Conservation (phyloP, 2,329 filamentous ascomycete species). For the Beauveria medogensis region DNA sequence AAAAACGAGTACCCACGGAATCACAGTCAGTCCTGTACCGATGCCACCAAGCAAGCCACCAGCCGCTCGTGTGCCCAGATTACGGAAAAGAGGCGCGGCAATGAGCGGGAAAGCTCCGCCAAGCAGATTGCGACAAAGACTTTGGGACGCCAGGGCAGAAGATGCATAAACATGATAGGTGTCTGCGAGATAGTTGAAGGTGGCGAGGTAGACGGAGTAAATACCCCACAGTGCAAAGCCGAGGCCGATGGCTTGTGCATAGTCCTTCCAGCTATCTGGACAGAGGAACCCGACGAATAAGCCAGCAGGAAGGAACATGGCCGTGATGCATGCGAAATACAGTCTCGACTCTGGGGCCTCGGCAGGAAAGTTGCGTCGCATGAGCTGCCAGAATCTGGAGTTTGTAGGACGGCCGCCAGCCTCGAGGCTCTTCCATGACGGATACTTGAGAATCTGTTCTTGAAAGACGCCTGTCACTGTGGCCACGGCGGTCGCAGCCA, state of each 20-base stretch:
- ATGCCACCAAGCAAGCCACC: slow-evolving; percentile 71
- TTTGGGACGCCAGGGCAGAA: slow-evolving; percentile 79
- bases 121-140: slow-evolving; percentile 76
- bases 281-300: slow-evolving; percentile 46
- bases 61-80: slow-evolving; percentile 62
- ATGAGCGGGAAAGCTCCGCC: slow-evolving; percentile 76
- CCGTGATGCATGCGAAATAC: slow-evolving; percentile 75
- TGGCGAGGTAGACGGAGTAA: slow-evolving; percentile 76
- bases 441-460: slow-evolving; percentile 52
- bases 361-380: slow-evolving; percentile 38
- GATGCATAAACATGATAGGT: slow-evolving; percentile 79
- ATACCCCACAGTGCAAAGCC: slow-evolving; percentile 76
- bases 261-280: slow-evolving; percentile 17
- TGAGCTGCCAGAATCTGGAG: slow-evolving; percentile 35
- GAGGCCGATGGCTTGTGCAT: slow-evolving; percentile 46
- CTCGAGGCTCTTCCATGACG: slow-evolving; percentile 23
- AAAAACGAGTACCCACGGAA: slow-evolving; percentile 81
- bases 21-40: slow-evolving; percentile 57
- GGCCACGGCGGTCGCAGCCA: slow-evolving; percentile 56
- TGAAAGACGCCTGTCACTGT: slow-evolving; percentile 65
- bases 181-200: slow-evolving; percentile 90
- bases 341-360: slow-evolving; percentile 67
- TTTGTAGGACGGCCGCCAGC: slow-evolving; percentile 17
- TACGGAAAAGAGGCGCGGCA: slow-evolving; percentile 62
- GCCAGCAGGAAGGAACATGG: slow-evolving; percentile 66